A percentile compares a stretch with the other conserved stretches of the same genome.
Conservation (phyloP, 2,329 filamentous ascomycete species). For the Colletotrichum chlorophyti region DNA sequence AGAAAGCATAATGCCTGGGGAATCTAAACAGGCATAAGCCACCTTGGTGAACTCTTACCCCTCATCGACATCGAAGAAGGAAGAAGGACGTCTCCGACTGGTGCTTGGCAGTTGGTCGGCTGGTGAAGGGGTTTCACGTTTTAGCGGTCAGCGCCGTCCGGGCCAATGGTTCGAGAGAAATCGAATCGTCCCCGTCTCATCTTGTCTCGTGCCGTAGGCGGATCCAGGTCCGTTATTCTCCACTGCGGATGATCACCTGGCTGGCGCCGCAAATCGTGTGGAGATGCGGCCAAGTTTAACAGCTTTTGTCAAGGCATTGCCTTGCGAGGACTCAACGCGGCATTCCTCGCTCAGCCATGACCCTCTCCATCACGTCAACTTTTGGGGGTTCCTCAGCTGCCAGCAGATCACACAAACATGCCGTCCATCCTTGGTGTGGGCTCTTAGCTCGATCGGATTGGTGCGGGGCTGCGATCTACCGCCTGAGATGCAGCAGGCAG, state of each 20-base stretch:
- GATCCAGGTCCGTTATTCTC: conserved; percentile 24
- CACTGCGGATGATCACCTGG: conserved; percentile 31
- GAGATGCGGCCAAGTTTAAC: conserved; percentile 11
- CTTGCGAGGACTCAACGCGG: conserved; percentile 15
- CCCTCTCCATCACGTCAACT: not conserved
- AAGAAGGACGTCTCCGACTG: conserved; percentile 9
- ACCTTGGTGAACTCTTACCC: not conserved
- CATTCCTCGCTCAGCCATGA: no score
- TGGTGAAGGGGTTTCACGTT: conserved; percentile 28
- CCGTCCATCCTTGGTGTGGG: conserved; percentile 1
- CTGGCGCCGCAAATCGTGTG: conserved; percentile 21
- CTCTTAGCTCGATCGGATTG: conserved; percentile 22
- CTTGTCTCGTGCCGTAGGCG: conserved; percentile 24
- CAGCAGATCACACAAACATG: conserved; percentile 3
- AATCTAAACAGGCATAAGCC: not conserved
- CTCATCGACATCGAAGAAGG: conserved; percentile 1
- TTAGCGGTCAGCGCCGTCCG: conserved; percentile 27
- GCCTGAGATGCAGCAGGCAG: conserved; percentile 22
- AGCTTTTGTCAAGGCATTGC: conserved; percentile 14
- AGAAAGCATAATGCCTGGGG: not conserved
- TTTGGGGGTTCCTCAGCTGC: conserved; percentile 3
- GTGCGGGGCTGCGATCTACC: conserved; percentile 14
- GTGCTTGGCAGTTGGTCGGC: conserved; percentile 13
- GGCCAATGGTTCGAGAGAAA: conserved; percentile 18
- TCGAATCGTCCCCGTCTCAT: conserved; percentile 19